Conservation (phyloP, 2,329 filamentous ascomycete genomes). For the Aspergillus puulaauensis region DNA sequence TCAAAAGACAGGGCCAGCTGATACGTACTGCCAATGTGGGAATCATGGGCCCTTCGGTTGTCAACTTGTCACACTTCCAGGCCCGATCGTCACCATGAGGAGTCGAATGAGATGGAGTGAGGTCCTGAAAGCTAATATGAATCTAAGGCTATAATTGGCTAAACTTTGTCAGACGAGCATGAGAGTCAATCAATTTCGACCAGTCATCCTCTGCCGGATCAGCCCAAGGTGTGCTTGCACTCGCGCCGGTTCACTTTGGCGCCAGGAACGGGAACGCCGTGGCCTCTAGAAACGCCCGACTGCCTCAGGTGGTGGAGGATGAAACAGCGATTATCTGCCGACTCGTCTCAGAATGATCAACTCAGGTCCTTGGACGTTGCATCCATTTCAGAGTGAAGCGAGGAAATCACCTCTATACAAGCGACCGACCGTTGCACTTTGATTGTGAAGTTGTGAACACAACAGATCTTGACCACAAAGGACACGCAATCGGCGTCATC, state of each 20-base stretch:
- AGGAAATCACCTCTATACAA: neutral
- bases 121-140: neutral
- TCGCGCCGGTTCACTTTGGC: conserved; percentile 12
- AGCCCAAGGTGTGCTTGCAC: neutral
- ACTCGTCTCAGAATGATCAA: conserved; percentile 12
- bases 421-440: neutral
- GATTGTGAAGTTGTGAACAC: neutral
- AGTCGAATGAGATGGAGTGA: conserved; percentile 2
- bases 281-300: conserved; percentile 18
- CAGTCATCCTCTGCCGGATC: conserved; percentile 2
- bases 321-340: conserved; percentile 15
- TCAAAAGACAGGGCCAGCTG: conserved; percentile 1
- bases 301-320: conserved; percentile 17
- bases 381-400: neutral
- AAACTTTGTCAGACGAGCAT: neutral
- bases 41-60: neutral
- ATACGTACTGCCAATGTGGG: neutral
- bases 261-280: conserved; percentile 21
- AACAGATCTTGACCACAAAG: neutral
- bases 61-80: neutral
- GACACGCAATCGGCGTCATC: neutral
- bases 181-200: conserved; percentile 5
- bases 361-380: neutral
- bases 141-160: conserved; percentile 2
- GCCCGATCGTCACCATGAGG: neutral